Evolutionary conservation across 352 stramenopile genomes (phyloP).

Genomic region (Phytophthora hibernalis): DNA sequence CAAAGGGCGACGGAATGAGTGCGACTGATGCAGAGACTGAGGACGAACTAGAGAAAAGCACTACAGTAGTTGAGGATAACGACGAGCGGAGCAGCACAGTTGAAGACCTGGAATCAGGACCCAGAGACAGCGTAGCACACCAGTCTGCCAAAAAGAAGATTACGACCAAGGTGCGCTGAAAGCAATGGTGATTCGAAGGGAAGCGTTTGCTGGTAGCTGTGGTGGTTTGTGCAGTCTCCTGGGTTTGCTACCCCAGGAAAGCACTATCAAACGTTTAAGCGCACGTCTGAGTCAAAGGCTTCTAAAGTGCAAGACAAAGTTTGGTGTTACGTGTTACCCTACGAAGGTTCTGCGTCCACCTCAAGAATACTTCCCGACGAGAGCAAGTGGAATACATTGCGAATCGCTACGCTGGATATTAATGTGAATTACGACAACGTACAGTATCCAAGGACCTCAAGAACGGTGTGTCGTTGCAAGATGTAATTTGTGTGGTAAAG

Average conservation of each 20-base stretch:
- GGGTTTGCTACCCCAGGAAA: not conserved
- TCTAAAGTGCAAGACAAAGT: not conserved
- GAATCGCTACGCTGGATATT: not conserved
- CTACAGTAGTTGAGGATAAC: slow-evolving; percentile 17
- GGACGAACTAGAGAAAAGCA: slow-evolving; percentile 23
- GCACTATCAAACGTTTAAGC: not conserved
- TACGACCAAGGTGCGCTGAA: slow-evolving; percentile 21
- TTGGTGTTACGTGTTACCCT: not conserved
- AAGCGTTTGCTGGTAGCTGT: not conserved
- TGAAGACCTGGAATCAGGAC: slow-evolving; percentile 3
- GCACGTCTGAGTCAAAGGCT: not conserved
- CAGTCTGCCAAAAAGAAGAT: slow-evolving; percentile 14
- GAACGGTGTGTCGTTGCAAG: not conserved
- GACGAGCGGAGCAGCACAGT: slow-evolving; percentile 12
- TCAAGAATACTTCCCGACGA: not conserved
- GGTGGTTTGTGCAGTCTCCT: not conserved
- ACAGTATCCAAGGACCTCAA: not conserved
- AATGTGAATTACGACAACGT: not conserved
- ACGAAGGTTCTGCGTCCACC: not conserved
- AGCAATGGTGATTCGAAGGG: not conserved
- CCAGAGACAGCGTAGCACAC: not conserved
- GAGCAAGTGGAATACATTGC: not conserved
- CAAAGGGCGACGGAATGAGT: slow-evolving; percentile 7
- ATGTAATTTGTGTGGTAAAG: not conserved
- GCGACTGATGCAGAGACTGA: slow-evolving; percentile 13